Percentiles rank a stretch among this genome's conserved stretches.
Evolutionary conservation across 2,329 filamentous ascomycete species (phyloP).

Genomic region (Neoarthrinium moseri): DNA sequence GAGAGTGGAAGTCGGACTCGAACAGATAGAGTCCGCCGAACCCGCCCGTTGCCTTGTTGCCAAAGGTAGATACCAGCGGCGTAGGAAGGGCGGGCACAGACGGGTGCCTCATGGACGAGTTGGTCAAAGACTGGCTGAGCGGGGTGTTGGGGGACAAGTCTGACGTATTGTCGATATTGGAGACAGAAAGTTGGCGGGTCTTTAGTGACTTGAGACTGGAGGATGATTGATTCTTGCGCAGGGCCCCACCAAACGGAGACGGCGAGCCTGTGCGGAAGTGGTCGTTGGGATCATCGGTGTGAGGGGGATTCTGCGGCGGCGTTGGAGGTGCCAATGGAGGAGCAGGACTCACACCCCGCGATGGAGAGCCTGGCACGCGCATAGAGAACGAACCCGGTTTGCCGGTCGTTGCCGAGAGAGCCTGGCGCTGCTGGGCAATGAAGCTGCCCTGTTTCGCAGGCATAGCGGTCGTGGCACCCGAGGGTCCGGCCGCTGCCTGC

Average conservation of each 20-base stretch:
- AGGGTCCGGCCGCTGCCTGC: slow-evolving; percentile 22
- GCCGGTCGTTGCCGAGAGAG: slow-evolving; percentile 34
- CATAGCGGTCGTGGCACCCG: slow-evolving; percentile 21
- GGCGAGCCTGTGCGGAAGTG: slow-evolving; percentile 53
- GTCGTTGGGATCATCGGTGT: slow-evolving; percentile 26
- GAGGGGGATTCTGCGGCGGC: slow-evolving; percentile 27
- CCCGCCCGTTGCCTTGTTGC: slow-evolving; percentile 53
- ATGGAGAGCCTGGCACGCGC: slow-evolving; percentile 32
- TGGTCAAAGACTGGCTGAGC: slow-evolving; percentile 63
- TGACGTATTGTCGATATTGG: slow-evolving; percentile 58
- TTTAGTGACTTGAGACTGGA: slow-evolving; percentile 71
- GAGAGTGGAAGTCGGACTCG: slow-evolving; percentile 75
- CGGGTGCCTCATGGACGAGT: slow-evolving; percentile 44
- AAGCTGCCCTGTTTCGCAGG: slow-evolving; percentile 32
- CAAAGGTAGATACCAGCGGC: slow-evolving; percentile 62
- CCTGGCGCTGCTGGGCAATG: slow-evolving; percentile 41
- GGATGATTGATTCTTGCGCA: slow-evolving; percentile 69
- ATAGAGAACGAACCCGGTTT: slow-evolving; percentile 30
- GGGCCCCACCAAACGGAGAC: slow-evolving; percentile 41
- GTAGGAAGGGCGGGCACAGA: slow-evolving; percentile 66
- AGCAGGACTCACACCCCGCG: slow-evolving; percentile 20
- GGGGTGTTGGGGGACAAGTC: slow-evolving; percentile 75
- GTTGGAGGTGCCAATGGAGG: slow-evolving; percentile 20
- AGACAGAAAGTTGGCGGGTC: slow-evolving; percentile 69
- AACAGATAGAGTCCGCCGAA: slow-evolving; percentile 76